Evolutionary conservation across 805 yeast species (phyloP), one percentile per base, ranked within the genome.

Genomic region (Lipomyces starkeyi): DNA sequence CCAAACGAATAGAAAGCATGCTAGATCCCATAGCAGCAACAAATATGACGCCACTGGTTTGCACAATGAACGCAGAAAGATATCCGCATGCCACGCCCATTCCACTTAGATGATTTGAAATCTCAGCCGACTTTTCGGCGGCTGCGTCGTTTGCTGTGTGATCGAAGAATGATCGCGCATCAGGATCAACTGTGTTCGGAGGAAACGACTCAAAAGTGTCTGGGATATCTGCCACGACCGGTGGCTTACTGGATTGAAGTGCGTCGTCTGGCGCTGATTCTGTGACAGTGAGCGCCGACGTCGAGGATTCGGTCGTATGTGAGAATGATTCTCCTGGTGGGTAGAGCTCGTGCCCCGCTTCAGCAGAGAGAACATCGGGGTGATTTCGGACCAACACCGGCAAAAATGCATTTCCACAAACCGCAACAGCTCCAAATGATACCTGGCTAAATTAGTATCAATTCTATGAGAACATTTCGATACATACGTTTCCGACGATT

Each of bases 381-480:
- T 80, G 80, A 66, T 84, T 83, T 17, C 82, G 78, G 1, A 87
- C 89, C 49, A 90, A 77, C 0, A 85, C 81, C 0, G 95, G 93
- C 56, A 90, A 76, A 71, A 86, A 85, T 0, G 95, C 88, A 76
- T 90, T 91, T 6, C 93, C 93, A 71, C 93, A 89, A 11, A 90
- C 94, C 64, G 88, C 88, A 2, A 88, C 91, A 8, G 90, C 91
- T 0, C 96, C 96, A 77, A 86, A 90, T 27, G 90, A 85, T 17
- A 89, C 59, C 71, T 68, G 32, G 22, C 47, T 8, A 47, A 43
- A 17, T 43, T 43, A 43, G 22, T 7, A n/a, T 43, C 49, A n/a
- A 43, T n/a, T n/a, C 14, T 3, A 8, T 17, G 8, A 2, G 9
- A 43, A 17, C 9, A 43, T n/a, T 43, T 43, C 49, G 49, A 7